Base-by-base conservation (phyloP, 192 early-diverging fungal species). In the Coemansia sp. region DNA sequence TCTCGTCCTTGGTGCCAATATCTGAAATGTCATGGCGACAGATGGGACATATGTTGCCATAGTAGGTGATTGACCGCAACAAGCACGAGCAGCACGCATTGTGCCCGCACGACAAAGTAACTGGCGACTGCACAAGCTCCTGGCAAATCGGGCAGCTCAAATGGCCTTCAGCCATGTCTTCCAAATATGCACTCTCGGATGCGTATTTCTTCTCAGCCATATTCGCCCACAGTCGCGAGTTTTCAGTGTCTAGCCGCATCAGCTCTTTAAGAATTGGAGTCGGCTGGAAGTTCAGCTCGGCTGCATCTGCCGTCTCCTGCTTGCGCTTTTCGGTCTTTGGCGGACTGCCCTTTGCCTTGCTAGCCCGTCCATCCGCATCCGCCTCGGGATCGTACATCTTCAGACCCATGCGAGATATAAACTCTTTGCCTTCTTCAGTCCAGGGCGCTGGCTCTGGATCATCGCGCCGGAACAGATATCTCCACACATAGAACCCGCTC, bases 401-500 rank as follows among this genome's bases (percentile, higher is more conserved):
- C 11, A 87, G 23, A 0, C 83, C 83, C 11, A 81, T 49, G 14
- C 72, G 46, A 21, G 49, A 52, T 18, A 81, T 82, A 15, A 63
- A 45, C 9, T 19, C 38, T 26, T 71, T 78, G 16, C 86, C 86
- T 45, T 81, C 81, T 6, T 42, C 21, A 0, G 81, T 85, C 87
- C 86, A 88, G 1, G 87, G 86, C 18, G 82, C 79, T 7, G 83
- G 81, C 38, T 83, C 84, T 0, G 61, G 51, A 45, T 88, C 87
- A 44, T 86, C 84, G 47, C 87, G 76, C 9, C 84, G 67, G 66
- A 88, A 81, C 9, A 74, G 51, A 45, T 69, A 88, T 28, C 84
- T 70, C 86, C 86, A 88, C n/a, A 86, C 72, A 28, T 54, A 54
- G 59, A 68, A 75, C 11, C 81, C 81, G 10, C 57, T 55, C 14